phyloP scores from a whole-genome alignment of 331 rosid species.

The Malus hybrid region DNA sequence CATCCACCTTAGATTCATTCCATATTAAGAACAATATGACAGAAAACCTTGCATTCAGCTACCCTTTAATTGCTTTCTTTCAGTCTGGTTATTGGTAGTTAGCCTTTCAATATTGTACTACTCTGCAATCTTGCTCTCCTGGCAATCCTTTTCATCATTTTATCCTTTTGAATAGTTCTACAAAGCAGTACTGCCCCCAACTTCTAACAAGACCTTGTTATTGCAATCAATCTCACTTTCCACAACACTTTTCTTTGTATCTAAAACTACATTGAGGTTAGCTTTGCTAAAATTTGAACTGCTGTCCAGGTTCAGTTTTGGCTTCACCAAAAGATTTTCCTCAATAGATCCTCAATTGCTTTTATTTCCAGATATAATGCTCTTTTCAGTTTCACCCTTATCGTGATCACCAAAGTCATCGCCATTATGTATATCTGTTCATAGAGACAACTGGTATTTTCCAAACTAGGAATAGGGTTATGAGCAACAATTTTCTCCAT shows the following conservation, averaged over 20 bases:
- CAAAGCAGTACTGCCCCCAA: conserved; percentile 6
- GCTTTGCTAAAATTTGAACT: conserved; percentile 13
- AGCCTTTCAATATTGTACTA: too few species aligned
- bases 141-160: too few species aligned
- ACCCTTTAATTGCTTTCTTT: too few species aligned
- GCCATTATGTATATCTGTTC: background rate
- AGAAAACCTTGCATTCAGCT: too few species aligned
- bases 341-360: conserved; percentile 13
- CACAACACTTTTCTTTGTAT: conserved; percentile 5
- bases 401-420: conserved; percentile 11
- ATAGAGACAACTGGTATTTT: too few species aligned
- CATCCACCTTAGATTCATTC: too few species aligned
- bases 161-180: too few species aligned
- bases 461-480: too few species aligned
- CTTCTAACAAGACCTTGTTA: conserved; percentile 21
- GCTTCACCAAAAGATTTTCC: conserved; percentile 7
- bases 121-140: too few species aligned
- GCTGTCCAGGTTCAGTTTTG: conserved; percentile 1
- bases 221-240: conserved; percentile 22
- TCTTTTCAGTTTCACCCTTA: conserved; percentile 14
- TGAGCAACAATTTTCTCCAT: too few species aligned
- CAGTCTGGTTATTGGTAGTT: too few species aligned
- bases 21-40: too few species aligned
- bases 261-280: conserved; percentile 1
- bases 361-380: conserved; percentile 17